Evolutionary conservation across 495 filamentous ascomycete genomes (phyloP).

Genomic region (Cercophora scortea): DNA sequence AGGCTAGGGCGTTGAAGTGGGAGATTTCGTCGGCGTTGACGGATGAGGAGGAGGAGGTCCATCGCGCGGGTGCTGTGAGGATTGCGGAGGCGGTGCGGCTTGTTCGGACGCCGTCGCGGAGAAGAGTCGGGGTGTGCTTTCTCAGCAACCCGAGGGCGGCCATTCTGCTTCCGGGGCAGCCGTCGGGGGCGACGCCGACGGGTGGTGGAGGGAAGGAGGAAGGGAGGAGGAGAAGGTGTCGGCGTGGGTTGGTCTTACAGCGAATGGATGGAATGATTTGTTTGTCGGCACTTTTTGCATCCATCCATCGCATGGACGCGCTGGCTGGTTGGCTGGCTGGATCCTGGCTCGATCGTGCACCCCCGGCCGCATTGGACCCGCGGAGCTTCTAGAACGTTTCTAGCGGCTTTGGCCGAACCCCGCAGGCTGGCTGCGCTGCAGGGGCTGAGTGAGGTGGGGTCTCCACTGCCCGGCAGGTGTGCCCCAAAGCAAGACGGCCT

Average conservation of each 20-base stretch:
- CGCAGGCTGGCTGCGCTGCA: background rate
- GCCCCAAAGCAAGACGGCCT: no score
- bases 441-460: no score
- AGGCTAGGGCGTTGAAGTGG: conserved; percentile 90
- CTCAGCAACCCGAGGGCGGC: conserved; percentile 9
- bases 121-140: conserved; percentile 6
- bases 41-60: conserved; percentile 35
- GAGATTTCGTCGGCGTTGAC: conserved; percentile 82
- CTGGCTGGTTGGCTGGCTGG: no score
- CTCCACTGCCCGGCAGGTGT: no score
- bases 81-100: background rate
- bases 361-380: background rate
- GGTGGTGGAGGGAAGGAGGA: no score
- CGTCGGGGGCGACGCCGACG: no score
- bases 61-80: conserved; percentile 2
- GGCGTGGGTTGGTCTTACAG: no score
- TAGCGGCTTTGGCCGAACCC: conserved; percentile 8
- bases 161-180: conserved; percentile 2
- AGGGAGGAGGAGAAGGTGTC: no score
- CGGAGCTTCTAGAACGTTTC: conserved; percentile 21
- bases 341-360: no score
- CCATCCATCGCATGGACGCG: no score
- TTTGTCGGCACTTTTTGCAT: background rate
- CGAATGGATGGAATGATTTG: background rate
- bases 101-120: background rate